Evolutionary conservation across 176 grass and related monocot species (phyloP).

Genomic region (Zoysia japonica): DNA sequence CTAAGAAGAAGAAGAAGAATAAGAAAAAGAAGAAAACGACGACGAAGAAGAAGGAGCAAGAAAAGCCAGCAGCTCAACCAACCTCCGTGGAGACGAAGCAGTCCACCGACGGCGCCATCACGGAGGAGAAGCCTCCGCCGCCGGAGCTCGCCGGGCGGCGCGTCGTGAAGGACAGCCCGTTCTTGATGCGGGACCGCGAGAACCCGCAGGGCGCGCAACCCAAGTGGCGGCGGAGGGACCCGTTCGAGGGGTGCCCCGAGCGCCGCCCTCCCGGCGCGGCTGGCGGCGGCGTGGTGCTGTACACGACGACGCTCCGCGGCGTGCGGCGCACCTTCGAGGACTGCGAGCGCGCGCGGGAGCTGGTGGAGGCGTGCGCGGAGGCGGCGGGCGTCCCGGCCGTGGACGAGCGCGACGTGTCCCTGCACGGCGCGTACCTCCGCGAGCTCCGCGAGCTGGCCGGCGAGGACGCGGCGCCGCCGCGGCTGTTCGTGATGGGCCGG

Average conservation of each 20-base stretch:
- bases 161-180: constrained; percentile 75
- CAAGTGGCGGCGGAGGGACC: constrained; percentile 63
- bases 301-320: constrained; percentile 87
- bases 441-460: constrained; percentile 72
- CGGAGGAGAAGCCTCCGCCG: constrained; percentile 24
- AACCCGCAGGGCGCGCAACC: background rate
- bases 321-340: constrained; percentile 94
- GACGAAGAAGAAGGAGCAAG: background rate
- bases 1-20: constrained; percentile 57
- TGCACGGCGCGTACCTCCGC: constrained; percentile 76
- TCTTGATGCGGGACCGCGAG: constrained; percentile 77
- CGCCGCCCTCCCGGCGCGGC: constrained; percentile 50
- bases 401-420: constrained; percentile 81
- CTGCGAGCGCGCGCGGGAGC: constrained; percentile 70
- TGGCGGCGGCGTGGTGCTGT: constrained; percentile 78
- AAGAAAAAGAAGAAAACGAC: constrained; percentile 27
- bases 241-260: constrained; percentile 80
- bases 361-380: constrained; percentile 60
- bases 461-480: constrained; percentile 56
- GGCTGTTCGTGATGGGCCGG: constrained; percentile 72
- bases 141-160: constrained; percentile 60
- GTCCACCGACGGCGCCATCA: too few species aligned
- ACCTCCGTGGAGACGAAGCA: background rate
- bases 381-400: constrained; percentile 42
- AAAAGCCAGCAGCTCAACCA: background rate